Evolutionary conservation across 345 rosid species (phyloP).

Genomic region (Camelina hispida): DNA sequence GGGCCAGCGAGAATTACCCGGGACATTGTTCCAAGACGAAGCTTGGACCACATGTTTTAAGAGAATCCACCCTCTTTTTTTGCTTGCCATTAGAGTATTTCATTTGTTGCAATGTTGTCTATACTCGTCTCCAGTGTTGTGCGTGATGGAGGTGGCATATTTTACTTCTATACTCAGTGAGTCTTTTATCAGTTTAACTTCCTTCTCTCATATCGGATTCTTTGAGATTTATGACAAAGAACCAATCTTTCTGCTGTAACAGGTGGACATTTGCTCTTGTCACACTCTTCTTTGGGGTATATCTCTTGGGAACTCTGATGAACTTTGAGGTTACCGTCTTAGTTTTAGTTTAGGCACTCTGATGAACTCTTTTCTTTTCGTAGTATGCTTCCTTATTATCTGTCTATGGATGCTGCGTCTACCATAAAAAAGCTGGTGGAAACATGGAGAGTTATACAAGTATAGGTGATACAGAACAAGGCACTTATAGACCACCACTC

Average conservation of each 20-base stretch:
- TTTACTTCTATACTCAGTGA: conserved; percentile 94
- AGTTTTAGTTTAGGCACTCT: conserved; percentile 1
- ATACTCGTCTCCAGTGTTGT: conserved; percentile 58
- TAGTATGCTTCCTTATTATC: conserved; percentile 80
- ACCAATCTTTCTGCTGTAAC: conserved; percentile 37
- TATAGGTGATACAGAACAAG: conserved; percentile 49
- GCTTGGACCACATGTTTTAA: conserved; percentile 79
- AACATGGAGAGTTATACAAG: conserved; percentile 39
- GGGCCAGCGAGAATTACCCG: conserved; percentile 44
- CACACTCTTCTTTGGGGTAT: conserved; percentile 87
- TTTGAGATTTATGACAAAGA: conserved; percentile 25
- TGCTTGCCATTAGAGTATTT: conserved; percentile 67
- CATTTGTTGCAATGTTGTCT: conserved; percentile 59
- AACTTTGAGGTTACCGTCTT: conserved; percentile 12
- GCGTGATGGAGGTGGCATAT: conserved; percentile 70
- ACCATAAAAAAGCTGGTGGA: conserved; percentile 39
- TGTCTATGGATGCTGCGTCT: conserved; percentile 62
- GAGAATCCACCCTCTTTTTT: conserved; percentile 70
- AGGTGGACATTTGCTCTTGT: conserved; percentile 98
- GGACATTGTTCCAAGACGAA: conserved; percentile 64
- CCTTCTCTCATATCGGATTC: background rate
- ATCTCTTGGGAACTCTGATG: conserved; percentile 14
- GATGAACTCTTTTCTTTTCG: background rate
- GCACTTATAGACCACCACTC: conserved; percentile 62
- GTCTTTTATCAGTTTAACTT: conserved; percentile 41